Conservation (phyloP, 2,329 filamentous ascomycete genomes). For the Emergomyces africanus region DNA sequence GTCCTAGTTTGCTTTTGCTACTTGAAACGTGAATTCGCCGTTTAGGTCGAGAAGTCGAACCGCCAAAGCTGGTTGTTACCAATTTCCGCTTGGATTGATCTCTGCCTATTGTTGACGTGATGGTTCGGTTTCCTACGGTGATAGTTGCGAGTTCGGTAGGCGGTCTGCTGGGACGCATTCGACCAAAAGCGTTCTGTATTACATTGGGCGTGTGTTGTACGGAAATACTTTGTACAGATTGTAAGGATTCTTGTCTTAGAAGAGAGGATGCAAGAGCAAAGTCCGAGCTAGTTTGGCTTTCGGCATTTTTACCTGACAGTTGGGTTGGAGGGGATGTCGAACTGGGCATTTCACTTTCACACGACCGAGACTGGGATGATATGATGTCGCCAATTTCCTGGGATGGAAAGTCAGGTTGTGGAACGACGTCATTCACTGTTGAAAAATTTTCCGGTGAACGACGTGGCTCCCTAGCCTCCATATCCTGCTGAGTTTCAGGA, state of each 20-base stretch:
- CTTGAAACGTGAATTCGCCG: constrained; percentile 26
- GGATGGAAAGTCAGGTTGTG: no score
- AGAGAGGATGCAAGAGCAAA: background rate
- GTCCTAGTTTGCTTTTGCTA: constrained; percentile 29
- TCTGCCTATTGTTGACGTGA: constrained; percentile 52
- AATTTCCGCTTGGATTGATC: constrained; percentile 25
- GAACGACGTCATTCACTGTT: background rate
- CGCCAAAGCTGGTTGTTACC: constrained; percentile 14
- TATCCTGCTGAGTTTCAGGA: constrained; percentile 1
- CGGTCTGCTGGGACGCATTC: constrained; percentile 50
- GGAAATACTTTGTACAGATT: background rate
- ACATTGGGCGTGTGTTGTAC: constrained; percentile 22
- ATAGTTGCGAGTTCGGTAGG: constrained; percentile 58
- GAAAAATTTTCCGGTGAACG: background rate
- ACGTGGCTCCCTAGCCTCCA: background rate
- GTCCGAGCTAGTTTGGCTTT: background rate
- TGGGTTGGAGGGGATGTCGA: background rate
- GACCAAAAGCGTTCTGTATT: constrained; percentile 50
- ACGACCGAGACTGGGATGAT: background rate
- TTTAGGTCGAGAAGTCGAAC: constrained; percentile 23
- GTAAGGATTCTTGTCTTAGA: constrained; percentile 1
- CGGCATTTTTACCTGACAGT: constrained; percentile 4
- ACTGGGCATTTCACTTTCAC: background rate
- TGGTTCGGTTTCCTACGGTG: constrained; percentile 56
- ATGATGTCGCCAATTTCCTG: background rate